Evolutionary conservation across 2,329 filamentous ascomycete species (phyloP), one percentile per base, ranked within the genome.

Genomic region (Bipolaris gigantea): DNA sequence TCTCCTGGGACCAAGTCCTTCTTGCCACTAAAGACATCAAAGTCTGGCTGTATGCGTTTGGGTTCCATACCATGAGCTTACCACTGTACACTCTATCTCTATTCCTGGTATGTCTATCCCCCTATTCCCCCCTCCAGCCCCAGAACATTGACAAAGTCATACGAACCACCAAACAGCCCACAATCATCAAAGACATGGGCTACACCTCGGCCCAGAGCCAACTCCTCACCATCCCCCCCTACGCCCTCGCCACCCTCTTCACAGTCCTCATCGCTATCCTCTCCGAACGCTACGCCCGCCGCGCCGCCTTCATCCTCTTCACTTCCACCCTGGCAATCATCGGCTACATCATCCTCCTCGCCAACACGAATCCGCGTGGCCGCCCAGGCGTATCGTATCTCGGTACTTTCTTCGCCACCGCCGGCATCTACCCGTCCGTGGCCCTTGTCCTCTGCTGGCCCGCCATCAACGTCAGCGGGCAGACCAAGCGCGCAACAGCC

Each of bases 61-160:
- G 81, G 0, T 90, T 89, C 62, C 88, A 91, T 67, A 89, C 87
- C 5, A 85, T 90, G 79, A 88, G 84, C 52, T 72, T 92, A 7
- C 73, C 73, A 0, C 52, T 75, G 1, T 75, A 75, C 48, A 75
- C 72, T 0, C 48, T 75, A 10, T 74, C 72, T 15, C 61, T 75
- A 2, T 75, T 75, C 39, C 42, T 75, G 35, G 71, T 73, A 62
- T 50, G 79, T 69, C n/a, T n/a, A 16, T 16, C 13, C 21, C 5
- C 2, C 21, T 6, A 2, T 40, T 10, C 10, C 4, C 15, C 15
- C 23, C 15, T 10, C 23, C 8, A 9, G 4, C 8, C 1, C 10
- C 19, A 6, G n/a, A 13, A 23, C 13, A 25, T 4, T 13, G 13
- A 30, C 27, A 1, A 1, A 30, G 27, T 13, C 10, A 30, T 5